phyloP scores from a whole-genome alignment of 805 yeast species.

The Lachancea nothofagi region DNA sequence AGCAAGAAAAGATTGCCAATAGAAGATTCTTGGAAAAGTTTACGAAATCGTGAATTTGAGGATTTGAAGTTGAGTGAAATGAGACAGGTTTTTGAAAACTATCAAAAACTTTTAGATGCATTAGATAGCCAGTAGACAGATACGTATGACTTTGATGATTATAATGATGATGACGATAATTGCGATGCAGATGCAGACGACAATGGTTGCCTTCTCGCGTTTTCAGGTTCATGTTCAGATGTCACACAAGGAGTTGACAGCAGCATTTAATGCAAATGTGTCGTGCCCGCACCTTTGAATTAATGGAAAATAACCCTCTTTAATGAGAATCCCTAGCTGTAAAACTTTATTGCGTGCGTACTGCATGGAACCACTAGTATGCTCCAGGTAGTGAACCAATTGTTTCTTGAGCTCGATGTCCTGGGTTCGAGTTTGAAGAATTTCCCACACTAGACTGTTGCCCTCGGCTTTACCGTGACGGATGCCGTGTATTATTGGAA shows the following conservation, averaged over 20 bases:
- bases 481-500: conserved; percentile 73
- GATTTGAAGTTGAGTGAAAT: conserved; percentile 27
- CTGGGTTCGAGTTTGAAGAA: conserved; percentile 47
- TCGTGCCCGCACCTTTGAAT: conserved; percentile 4
- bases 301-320: conserved; percentile 21
- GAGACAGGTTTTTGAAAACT: conserved; percentile 28
- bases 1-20: conserved; percentile 7
- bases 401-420: conserved; percentile 45
- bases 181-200: too few species aligned
- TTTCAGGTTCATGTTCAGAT: conserved; percentile 1
- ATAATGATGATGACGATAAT: conserved; percentile 1
- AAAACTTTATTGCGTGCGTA: conserved; percentile 20
- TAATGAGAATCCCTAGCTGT: conserved; percentile 19
- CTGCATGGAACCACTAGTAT: conserved; percentile 26
- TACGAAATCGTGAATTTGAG: conserved; percentile 25
- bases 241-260: conserved; percentile 15
- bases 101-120: conserved; percentile 17
- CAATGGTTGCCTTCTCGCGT: too few species aligned
- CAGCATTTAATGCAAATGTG: conserved; percentile 11
- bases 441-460: conserved; percentile 39
- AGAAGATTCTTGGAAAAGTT: conserved; percentile 21
- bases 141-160: neutral
- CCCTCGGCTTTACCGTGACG: conserved; percentile 33
- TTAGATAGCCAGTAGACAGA: conserved; percentile 5
- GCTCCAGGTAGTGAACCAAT: conserved; percentile 45